Evolutionary conservation across 371 early-diverging fungal genomes (phyloP).

Genomic region (Thermomucor indicae-seudaticae): DNA sequence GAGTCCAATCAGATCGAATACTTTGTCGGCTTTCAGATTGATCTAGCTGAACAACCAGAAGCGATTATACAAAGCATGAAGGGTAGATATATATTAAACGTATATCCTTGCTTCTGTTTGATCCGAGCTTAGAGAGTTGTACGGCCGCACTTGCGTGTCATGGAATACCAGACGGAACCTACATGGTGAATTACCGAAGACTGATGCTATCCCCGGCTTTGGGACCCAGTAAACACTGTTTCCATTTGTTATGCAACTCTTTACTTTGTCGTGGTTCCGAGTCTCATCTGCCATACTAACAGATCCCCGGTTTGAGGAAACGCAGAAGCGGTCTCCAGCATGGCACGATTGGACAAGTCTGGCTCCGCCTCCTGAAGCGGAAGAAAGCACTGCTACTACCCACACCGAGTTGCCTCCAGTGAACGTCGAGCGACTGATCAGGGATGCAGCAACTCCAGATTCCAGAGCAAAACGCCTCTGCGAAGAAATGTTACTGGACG

Average conservation of each 20-base stretch:
- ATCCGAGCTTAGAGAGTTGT: neutral
- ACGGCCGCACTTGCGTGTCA: neutral
- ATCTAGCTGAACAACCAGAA: slow-evolving; percentile 68
- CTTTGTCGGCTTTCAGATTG: slow-evolving; percentile 72
- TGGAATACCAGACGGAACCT: slow-evolving; percentile 2
- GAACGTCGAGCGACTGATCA: slow-evolving; percentile 25
- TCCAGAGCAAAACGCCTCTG: slow-evolving; percentile 23
- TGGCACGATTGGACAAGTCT: neutral
- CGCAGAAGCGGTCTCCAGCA: slow-evolving; percentile 17
- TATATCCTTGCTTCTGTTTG: slow-evolving; percentile 1
- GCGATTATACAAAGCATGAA: slow-evolving; percentile 59
- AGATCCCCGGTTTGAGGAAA: neutral
- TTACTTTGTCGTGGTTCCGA: too few relatives aligned
- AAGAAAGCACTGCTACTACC: too few relatives aligned
- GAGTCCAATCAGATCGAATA: slow-evolving; percentile 45
- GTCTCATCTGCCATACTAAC: neutral
- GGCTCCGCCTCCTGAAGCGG: neutral
- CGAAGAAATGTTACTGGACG: slow-evolving; percentile 33
- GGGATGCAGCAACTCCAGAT: slow-evolving; percentile 28
- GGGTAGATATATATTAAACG: slow-evolving; percentile 8
- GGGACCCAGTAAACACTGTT: slow-evolving; percentile 5
- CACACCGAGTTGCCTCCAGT: too few relatives aligned
- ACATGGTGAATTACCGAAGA: slow-evolving; percentile 42
- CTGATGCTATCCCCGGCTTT: slow-evolving; percentile 27
- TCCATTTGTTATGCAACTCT: too few relatives aligned